These are phyloP conservation scores for Nicotiana paniculata DNA, from an alignment of 257 asterid genomes.

Conservation along the genomic window DNA sequence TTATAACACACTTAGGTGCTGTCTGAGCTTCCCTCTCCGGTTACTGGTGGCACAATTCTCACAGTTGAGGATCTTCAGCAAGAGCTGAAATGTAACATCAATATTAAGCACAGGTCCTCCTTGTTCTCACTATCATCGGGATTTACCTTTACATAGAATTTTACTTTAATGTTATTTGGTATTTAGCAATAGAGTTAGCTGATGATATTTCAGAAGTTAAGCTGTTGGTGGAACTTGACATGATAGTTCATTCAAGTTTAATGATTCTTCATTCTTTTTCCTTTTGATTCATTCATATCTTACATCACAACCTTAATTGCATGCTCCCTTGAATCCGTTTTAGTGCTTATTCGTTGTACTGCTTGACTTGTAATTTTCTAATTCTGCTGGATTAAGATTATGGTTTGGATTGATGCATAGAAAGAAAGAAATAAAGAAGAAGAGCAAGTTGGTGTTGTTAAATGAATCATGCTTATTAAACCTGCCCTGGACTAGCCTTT, in stretches of 20 bases:
- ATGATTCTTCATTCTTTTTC: background rate
- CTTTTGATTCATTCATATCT: background rate
- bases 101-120: conserved; percentile 74
- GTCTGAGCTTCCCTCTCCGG: conserved; percentile 80
- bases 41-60: conserved; percentile 73
- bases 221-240: conserved; percentile 1
- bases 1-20: conserved; percentile 49
- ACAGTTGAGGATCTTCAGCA: conserved; percentile 95
- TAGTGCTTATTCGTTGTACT: background rate
- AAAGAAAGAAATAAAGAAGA: background rate
- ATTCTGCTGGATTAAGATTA: background rate
- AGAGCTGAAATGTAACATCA: conserved; percentile 82
- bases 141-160: background rate
- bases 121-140: conserved; percentile 1
- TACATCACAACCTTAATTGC: background rate
- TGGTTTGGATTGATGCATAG: background rate
- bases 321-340: background rate
- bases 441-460: background rate
- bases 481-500: background rate
- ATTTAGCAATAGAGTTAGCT: conserved; percentile 5
- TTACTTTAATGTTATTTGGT: background rate
- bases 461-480: background rate
- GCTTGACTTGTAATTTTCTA: background rate
- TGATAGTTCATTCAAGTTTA: background rate
- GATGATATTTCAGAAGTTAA: background rate